Conservation (phyloP, 148 eudicot genomes). For the Rhododendron ovatum region DNA sequence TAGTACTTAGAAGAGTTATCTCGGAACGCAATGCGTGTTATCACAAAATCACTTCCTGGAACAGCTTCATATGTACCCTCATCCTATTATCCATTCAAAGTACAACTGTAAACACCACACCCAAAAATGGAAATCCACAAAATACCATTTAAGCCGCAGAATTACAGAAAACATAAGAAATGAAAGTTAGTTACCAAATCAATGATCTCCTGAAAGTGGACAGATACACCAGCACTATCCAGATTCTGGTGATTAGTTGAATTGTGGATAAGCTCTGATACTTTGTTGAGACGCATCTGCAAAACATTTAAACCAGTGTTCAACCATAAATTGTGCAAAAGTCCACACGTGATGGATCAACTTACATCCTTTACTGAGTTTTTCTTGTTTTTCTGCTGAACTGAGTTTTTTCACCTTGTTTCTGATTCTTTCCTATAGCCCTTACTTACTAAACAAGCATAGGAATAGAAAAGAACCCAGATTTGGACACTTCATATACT, state of each 20-base stretch:
- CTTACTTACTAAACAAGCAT: neutral
- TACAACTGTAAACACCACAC: neutral
- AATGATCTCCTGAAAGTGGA: conserved; percentile 90
- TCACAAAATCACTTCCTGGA: conserved; percentile 78
- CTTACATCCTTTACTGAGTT: neutral
- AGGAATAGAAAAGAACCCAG: neutral
- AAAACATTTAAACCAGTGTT: neutral
- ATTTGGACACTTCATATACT: neutral
- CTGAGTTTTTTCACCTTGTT: neutral
- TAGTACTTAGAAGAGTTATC: conserved; percentile 88
- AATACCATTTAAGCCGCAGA: neutral
- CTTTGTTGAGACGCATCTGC: conserved; percentile 98
- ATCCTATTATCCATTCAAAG: conserved; percentile 39
- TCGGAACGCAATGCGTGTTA: conserved; percentile 82
- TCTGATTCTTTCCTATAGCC: neutral
- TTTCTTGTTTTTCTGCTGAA: neutral
- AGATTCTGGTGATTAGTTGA: conserved; percentile 89
- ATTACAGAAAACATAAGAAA: neutral
- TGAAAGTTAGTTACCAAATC: conserved; percentile 50
- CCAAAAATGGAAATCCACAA: neutral
- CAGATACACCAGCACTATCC: conserved; percentile 91
- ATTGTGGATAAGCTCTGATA: conserved; percentile 96
- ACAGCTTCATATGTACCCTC: conserved; percentile 84
- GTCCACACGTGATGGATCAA: neutral
- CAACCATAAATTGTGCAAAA: neutral